Evolutionary conservation across 2,329 filamentous ascomycete genomes (phyloP).

Genomic region (Penicillium sp.): DNA sequence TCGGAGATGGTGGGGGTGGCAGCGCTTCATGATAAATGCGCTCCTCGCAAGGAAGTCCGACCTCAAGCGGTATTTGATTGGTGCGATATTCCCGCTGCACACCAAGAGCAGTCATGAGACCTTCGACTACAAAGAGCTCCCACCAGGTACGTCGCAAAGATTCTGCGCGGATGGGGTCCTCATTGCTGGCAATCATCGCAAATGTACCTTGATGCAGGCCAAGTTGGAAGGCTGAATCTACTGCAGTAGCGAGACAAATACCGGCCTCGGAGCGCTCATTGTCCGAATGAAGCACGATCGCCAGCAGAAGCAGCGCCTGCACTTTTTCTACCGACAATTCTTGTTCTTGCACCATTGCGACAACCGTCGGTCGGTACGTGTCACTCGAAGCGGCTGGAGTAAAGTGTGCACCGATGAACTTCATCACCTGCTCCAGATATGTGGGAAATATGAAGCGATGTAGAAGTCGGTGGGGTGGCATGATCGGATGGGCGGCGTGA

Average conservation of each 20-base stretch:
- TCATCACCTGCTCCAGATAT: slow-evolving; percentile 55
- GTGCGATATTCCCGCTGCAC: slow-evolving; percentile 57
- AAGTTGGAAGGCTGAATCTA: slow-evolving; percentile 71
- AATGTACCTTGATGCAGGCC: slow-evolving; percentile 71
- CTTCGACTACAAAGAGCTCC: slow-evolving; percentile 78
- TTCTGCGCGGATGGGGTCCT: slow-evolving; percentile 71
- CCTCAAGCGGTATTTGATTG: slow-evolving; percentile 66
- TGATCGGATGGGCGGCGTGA: slow-evolving; percentile 56
- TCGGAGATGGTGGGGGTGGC: slow-evolving; percentile 58
- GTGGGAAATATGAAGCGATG: slow-evolving; percentile 41
- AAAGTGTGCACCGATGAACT: slow-evolving; percentile 58
- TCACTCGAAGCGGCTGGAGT: slow-evolving; percentile 47
- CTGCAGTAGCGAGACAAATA: slow-evolving; percentile 65
- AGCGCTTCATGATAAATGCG: slow-evolving; percentile 57
- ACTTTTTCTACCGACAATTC: slow-evolving; percentile 62
- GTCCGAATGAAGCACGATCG: slow-evolving; percentile 75
- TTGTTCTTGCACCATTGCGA: slow-evolving; percentile 33
- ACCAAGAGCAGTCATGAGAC: slow-evolving; percentile 74
- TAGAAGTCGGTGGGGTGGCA: slow-evolving; percentile 50
- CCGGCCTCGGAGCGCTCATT: slow-evolving; percentile 69
- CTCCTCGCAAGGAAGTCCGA: slow-evolving; percentile 79
- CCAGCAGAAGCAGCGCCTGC: slow-evolving; percentile 73
- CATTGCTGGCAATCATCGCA: slow-evolving; percentile 62
- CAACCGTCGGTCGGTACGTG: slow-evolving; percentile 42
- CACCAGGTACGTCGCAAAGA: slow-evolving; percentile 89